These are phyloP conservation scores for Saururus chinensis DNA, from an alignment of 164 flowering plant species.

Conservation along the genomic window DNA sequence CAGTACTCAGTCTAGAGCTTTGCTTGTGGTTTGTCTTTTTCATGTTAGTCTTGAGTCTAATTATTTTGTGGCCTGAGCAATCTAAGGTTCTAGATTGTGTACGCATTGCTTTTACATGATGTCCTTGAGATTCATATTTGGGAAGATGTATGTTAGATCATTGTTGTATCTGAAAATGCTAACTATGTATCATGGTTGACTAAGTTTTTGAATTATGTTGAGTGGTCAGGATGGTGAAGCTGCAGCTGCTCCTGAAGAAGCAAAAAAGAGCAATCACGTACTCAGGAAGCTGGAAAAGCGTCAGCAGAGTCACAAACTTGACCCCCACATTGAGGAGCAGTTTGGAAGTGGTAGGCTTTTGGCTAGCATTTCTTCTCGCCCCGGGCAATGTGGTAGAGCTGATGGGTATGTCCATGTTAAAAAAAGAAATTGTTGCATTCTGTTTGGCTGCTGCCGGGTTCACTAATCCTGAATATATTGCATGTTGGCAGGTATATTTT, in stretches of 20 bases:
- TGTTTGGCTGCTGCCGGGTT: neutral
- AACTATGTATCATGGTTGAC: neutral
- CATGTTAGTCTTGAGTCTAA: too few species aligned
- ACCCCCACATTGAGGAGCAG: slow-evolving; percentile 35
- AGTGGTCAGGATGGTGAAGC: slow-evolving; percentile 23
- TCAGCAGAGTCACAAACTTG: slow-evolving; percentile 25
- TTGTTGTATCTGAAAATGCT: too few species aligned
- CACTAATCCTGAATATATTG: neutral
- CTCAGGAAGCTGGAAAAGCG: slow-evolving; percentile 33
- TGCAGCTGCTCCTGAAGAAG: slow-evolving; percentile 27
- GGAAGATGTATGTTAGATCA: too few species aligned
- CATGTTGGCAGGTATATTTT: slow-evolving; percentile 20
- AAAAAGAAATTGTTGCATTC: neutral
- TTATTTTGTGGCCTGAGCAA: too few species aligned
- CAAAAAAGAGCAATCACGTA: slow-evolving; percentile 44
- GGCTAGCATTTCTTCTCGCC: slow-evolving; percentile 40
- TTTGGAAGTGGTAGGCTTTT: slow-evolving; percentile 31
- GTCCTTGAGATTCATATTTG: too few species aligned
- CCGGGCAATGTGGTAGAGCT: slow-evolving; percentile 49
- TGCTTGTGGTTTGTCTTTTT: too few species aligned
- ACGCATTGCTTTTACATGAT: too few species aligned
- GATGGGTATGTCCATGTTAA: slow-evolving; percentile 26
- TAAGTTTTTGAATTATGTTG: neutral
- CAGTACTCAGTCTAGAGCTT: too few species aligned
- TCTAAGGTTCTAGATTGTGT: too few species aligned